phyloP scores from a whole-genome alignment of 257 asterid species.

The Gardenia jasminoides region DNA sequence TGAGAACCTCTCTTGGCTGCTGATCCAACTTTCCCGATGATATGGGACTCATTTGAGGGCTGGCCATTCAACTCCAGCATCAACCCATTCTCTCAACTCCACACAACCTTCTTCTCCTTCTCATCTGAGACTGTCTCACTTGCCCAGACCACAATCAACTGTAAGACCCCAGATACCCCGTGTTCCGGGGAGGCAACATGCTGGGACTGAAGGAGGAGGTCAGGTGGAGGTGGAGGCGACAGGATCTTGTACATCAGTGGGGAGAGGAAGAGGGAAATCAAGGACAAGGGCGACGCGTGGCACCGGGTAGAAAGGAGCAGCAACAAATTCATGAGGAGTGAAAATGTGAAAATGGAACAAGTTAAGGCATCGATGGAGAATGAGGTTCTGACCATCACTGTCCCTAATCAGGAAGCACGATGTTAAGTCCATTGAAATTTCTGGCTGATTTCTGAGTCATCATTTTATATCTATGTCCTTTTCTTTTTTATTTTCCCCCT shows the following conservation, averaged over 20 bases:
- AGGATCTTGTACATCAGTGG: slow-evolving; percentile 25
- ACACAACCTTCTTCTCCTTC: too few relatives aligned
- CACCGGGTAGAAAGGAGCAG: slow-evolving; percentile 13
- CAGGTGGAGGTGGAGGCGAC: slow-evolving; percentile 22
- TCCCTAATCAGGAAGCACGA: background rate
- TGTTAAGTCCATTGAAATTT: background rate
- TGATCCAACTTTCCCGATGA: slow-evolving; percentile 16
- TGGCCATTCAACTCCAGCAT: background rate
- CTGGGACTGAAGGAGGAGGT: slow-evolving; percentile 23
- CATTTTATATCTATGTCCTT: too few relatives aligned
- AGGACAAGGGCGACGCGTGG: slow-evolving; percentile 21
- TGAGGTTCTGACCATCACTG: background rate
- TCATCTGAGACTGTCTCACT: background rate
- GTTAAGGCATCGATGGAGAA: background rate
- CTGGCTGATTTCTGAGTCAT: too few relatives aligned
- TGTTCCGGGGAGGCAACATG: slow-evolving; percentile 13
- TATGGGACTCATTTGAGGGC: slow-evolving; percentile 19
- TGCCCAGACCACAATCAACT: slow-evolving; percentile 5
- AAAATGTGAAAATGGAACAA: slow-evolving; percentile 9
- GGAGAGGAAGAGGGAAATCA: slow-evolving; percentile 23
- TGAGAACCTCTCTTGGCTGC: too few relatives aligned
- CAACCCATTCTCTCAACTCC: background rate
- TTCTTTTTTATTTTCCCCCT: too few relatives aligned
- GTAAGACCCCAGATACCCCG: slow-evolving; percentile 19
- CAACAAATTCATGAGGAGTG: slow-evolving; percentile 16